Percentiles rank a stretch among this genome's conserved stretches.
phyloP scores from a whole-genome alignment of 345 rosid species.

The Gossypium mustelinum region DNA sequence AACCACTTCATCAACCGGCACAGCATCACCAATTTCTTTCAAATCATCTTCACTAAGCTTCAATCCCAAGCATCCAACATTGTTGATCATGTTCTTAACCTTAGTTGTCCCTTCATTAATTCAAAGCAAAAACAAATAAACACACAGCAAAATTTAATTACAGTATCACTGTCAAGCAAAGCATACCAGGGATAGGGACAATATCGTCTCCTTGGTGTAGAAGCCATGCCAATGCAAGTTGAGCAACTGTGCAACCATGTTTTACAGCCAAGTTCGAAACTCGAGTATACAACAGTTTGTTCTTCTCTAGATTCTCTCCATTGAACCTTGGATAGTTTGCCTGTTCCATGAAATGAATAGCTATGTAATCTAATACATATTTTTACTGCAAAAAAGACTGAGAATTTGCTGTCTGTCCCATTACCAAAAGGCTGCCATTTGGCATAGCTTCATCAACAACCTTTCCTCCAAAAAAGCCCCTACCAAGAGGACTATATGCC shows the following conservation, averaged over 20 bases:
- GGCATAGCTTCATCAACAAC: slow-evolving; percentile 33
- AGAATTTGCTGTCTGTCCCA: neutral
- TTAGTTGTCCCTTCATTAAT: slow-evolving; percentile 41
- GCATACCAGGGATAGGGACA: slow-evolving; percentile 45
- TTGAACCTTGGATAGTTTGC: slow-evolving; percentile 38
- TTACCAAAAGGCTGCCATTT: slow-evolving; percentile 25
- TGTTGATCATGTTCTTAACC: slow-evolving; percentile 33
- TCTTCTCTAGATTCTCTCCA: slow-evolving; percentile 40
- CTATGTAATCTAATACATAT: neutral
- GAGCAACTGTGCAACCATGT: slow-evolving; percentile 35
- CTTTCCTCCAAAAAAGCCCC: slow-evolving; percentile 37
- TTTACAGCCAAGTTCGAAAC: slow-evolving; percentile 33
- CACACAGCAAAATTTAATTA: neutral
- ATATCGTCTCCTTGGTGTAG: slow-evolving; percentile 42
- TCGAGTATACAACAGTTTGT: slow-evolving; percentile 33
- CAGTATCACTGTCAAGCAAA: neutral
- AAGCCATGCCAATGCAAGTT: slow-evolving; percentile 48
- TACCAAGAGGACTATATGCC: slow-evolving; percentile 37
- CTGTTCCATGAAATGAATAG: slow-evolving; percentile 12
- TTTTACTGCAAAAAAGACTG: neutral
- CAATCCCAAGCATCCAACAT: slow-evolving; percentile 32
- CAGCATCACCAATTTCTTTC: slow-evolving; percentile 36
- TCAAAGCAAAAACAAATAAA: neutral
- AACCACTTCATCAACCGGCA: slow-evolving; percentile 33
- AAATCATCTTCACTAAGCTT: slow-evolving; percentile 29